Percentiles rank a stretch among this genome's conserved stretches.
phyloP scores from a whole-genome alignment of 257 asterid genomes.

The Gardenia jasminoides region DNA sequence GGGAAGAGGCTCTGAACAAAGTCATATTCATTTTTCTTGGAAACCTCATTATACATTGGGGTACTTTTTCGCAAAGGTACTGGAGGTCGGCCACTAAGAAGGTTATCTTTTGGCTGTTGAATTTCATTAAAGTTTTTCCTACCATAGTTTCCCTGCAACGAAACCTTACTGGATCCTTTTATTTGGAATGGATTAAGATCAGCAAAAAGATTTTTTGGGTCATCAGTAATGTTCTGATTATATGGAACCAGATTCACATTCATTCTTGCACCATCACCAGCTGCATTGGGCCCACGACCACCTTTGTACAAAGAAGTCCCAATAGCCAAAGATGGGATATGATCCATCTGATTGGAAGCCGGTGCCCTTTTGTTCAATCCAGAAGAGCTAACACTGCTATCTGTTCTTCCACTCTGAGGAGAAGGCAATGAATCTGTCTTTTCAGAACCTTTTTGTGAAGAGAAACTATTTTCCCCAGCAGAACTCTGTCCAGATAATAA shows the following conservation, averaged over 20 bases:
- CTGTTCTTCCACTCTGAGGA: constrained; percentile 33
- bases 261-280: constrained; percentile 61
- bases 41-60: constrained; percentile 57
- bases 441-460: constrained; percentile 37
- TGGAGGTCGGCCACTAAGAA: constrained; percentile 54
- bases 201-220: constrained; percentile 80
- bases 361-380: constrained; percentile 42
- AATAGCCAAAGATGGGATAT: constrained; percentile 46
- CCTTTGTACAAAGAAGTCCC: constrained; percentile 71
- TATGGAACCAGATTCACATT: constrained; percentile 74
- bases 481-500: constrained; percentile 33
- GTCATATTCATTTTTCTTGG: constrained; percentile 49
- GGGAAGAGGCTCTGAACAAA: constrained; percentile 38
- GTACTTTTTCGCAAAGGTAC: constrained; percentile 72
- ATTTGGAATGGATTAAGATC: constrained; percentile 94
- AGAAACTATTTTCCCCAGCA: constrained; percentile 33
- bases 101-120: constrained; percentile 50
- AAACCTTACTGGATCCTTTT: constrained; percentile 67
- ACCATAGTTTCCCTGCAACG: constrained; percentile 45
- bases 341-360: constrained; percentile 55
- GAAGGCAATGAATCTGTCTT: constrained; percentile 43
- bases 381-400: constrained; percentile 60
- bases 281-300: constrained; percentile 67
- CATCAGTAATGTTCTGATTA: constrained; percentile 56
- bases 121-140: constrained; percentile 52